phyloP scores from a whole-genome alignment of 2,329 filamentous ascomycete genomes.

The Bertia moriformis region DNA sequence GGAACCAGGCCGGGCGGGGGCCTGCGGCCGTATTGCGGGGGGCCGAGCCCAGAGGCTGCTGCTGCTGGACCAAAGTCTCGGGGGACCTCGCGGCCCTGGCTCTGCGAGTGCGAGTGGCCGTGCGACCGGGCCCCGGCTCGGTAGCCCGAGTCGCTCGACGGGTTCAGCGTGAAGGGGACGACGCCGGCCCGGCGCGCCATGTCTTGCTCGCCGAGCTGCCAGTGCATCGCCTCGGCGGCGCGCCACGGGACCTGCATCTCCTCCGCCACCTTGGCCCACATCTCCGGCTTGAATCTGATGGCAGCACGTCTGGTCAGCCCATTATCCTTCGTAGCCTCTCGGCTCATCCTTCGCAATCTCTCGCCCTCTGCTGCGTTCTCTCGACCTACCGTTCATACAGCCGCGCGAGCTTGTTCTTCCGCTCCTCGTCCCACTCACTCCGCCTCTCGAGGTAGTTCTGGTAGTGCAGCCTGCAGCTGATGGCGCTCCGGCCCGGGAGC shows the following conservation, averaged over 20 bases:
- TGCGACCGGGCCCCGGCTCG: too few relatives aligned
- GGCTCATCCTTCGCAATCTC: background rate
- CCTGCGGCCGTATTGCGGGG: constrained; percentile 5
- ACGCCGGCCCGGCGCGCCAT: constrained; percentile 89
- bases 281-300: constrained; percentile 88
- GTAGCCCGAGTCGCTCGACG: constrained; percentile 27
- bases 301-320: constrained; percentile 1
- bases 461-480: constrained; percentile 87
- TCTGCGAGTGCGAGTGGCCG: background rate
- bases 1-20: too few relatives aligned
- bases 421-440: constrained; percentile 92
- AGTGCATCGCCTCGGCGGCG: constrained; percentile 94
- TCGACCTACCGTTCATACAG: constrained; percentile 83
- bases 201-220: constrained; percentile 83
- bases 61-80: background rate
- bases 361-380: too few relatives aligned
- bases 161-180: constrained; percentile 63
- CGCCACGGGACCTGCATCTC: constrained; percentile 94
- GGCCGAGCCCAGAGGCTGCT: background rate
- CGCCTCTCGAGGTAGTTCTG: constrained; percentile 92
- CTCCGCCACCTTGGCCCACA: constrained; percentile 92
- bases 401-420: constrained; percentile 88
- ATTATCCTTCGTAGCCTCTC: background rate
- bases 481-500: constrained; percentile 77
- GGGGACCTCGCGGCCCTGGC: background rate